These are phyloP conservation scores for Elaeis oleifera DNA, from an alignment of 202 grass and related monocot genomes.

Conservation along the genomic window DNA sequence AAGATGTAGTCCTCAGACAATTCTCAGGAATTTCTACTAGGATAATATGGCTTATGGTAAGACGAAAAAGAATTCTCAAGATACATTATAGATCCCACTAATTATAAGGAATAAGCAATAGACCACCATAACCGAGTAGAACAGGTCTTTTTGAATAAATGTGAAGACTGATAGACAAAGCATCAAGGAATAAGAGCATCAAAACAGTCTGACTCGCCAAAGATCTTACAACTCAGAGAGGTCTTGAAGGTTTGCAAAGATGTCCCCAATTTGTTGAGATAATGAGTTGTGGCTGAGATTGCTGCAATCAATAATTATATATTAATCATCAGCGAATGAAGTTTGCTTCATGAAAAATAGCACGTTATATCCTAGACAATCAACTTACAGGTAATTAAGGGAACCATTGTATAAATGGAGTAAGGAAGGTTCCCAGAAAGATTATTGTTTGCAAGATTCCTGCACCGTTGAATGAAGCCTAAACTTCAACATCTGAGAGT, in stretches of 20 bases:
- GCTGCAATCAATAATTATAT: conserved; percentile 34
- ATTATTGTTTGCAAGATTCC: conserved; percentile 86
- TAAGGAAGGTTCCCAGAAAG: conserved; percentile 77
- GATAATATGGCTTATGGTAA: too few species aligned
- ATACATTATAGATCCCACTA: too few species aligned
- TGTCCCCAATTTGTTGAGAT: conserved; percentile 52
- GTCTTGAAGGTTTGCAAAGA: conserved; percentile 60
- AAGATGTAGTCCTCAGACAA: too few species aligned
- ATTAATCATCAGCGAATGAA: background rate
- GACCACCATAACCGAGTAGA: background rate
- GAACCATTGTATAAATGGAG: conserved; percentile 65
- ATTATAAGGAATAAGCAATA: background rate
- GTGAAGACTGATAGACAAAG: too few species aligned
- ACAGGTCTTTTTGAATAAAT: too few species aligned
- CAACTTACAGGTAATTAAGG: conserved; percentile 78
- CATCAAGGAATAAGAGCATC: too few species aligned
- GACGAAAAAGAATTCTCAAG: too few species aligned
- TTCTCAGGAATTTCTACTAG: too few species aligned
- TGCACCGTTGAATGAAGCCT: conserved; percentile 21
- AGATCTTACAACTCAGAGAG: conserved; percentile 79
- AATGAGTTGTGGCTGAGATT: conserved; percentile 87
- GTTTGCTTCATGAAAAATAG: background rate
- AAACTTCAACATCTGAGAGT: background rate
- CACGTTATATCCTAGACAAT: background rate
- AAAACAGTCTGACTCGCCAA: conserved; percentile 1